Percentiles rank a stretch among this genome's conserved stretches.
Conservation (phyloP, 1,284 basidiomycete genomes). For the Naganishia albida region DNA sequence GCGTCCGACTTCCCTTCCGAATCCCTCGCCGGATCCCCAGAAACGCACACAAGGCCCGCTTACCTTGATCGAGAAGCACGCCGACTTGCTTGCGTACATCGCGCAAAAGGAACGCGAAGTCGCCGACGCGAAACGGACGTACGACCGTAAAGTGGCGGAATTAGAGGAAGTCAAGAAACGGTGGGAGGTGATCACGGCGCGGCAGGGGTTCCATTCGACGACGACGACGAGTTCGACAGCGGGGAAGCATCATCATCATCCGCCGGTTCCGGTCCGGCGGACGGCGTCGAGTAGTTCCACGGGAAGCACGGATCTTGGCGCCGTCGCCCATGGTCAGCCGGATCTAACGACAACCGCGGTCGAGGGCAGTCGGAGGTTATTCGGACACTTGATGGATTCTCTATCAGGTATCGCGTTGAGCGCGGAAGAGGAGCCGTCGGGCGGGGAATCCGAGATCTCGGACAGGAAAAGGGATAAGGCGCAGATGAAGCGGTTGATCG, state of each 20-base stretch:
- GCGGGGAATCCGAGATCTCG: background rate
- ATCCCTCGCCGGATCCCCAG: background rate
- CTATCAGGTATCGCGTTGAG: constrained; percentile 2
- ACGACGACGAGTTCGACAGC: constrained; percentile 7
- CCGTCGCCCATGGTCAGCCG: background rate
- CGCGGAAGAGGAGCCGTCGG: background rate
- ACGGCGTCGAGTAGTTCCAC: constrained; percentile 10
- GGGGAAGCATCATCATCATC: background rate
- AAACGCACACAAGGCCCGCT: background rate
- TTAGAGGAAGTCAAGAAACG: constrained; percentile 19
- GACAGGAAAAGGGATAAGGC: constrained; percentile 2
- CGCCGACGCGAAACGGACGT: background rate
- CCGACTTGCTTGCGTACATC: constrained; percentile 20
- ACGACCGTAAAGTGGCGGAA: constrained; percentile 3
- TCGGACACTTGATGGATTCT: constrained; percentile 25
- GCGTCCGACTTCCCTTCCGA: background rate
- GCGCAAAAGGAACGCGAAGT: constrained; percentile 28
- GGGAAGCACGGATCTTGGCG: background rate
- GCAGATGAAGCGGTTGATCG: constrained; percentile 23
- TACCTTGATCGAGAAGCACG: constrained; percentile 23
- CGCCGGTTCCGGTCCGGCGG: constrained; percentile 7
- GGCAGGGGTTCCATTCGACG: constrained; percentile 19
- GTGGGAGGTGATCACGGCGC: constrained; percentile 19
- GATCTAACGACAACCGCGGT: constrained; percentile 6
- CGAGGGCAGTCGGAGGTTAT: constrained; percentile 20